Percentiles rank a stretch among this genome's conserved stretches.
Conservation (phyloP, 1,139 yeast species). For the Protomyces lactucae-debilis region DNA sequence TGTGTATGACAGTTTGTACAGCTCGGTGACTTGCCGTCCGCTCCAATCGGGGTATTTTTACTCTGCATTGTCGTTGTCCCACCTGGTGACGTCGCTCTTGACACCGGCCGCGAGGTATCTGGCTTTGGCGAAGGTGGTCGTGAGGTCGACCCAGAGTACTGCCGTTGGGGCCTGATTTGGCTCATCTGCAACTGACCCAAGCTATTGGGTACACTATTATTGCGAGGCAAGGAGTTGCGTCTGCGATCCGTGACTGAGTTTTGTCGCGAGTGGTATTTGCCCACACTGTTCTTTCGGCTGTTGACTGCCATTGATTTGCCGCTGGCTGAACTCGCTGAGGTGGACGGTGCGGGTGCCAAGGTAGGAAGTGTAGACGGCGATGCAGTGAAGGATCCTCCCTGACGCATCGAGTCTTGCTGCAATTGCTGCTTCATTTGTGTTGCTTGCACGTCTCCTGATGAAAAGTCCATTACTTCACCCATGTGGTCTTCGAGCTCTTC, state of each 20-base stretch:
- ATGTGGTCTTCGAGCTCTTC: slow-evolving; percentile 18
- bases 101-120: slow-evolving; percentile 4
- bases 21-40: slow-evolving; percentile 34
- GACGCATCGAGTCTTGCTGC: not conserved
- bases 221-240: slow-evolving; percentile 18
- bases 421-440: not conserved
- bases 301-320: not conserved
- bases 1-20: slow-evolving; percentile 90
- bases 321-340: not conserved
- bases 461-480: slow-evolving; percentile 23
- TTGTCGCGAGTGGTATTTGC: slow-evolving; percentile 16
- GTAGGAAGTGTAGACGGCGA: not conserved
- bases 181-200: slow-evolving; percentile 17
- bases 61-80: slow-evolving; percentile 15
- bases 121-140: slow-evolving; percentile 8
- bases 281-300: slow-evolving; percentile 2
- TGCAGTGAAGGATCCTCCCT: not conserved
- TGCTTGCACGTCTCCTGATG: slow-evolving; percentile 1
- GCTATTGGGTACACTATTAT: slow-evolving; percentile 13
- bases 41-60: slow-evolving; percentile 27
- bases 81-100: slow-evolving; percentile 16
- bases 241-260: slow-evolving; percentile 6
- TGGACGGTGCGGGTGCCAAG: not conserved
- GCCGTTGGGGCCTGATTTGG: slow-evolving; percentile 7
- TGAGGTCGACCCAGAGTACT: not conserved